These are phyloP conservation scores for Kwoniella dejecticola DNA, from an alignment of 768 basidiomycete genomes.

Conservation along the genomic window DNA sequence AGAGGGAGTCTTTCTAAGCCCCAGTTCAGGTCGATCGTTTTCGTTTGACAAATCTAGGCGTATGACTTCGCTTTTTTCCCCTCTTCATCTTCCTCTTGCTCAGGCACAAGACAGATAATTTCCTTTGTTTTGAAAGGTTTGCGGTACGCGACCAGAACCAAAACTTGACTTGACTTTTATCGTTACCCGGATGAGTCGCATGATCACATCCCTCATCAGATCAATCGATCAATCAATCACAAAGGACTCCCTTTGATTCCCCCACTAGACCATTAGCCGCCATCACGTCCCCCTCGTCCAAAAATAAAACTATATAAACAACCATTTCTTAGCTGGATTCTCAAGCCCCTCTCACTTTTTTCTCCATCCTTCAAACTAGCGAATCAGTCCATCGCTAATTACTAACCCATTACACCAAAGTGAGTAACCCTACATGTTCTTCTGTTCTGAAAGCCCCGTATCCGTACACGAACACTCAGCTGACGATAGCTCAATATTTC, in stretches of 20 bases:
- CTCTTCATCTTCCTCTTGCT: too few relatives aligned
- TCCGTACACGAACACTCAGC: too few relatives aligned
- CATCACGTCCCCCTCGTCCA: neutral
- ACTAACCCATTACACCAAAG: neutral
- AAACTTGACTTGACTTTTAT: neutral
- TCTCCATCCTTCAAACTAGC: slow-evolving; percentile 2
- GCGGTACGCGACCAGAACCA: neutral
- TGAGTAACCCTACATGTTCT: neutral
- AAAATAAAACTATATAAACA: neutral
- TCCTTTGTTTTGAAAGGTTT: neutral
- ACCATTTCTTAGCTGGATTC: neutral
- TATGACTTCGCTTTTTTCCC: neutral
- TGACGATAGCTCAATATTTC: too few relatives aligned
- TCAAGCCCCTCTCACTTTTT: neutral
- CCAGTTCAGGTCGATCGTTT: too few relatives aligned
- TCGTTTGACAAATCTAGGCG: too few relatives aligned
- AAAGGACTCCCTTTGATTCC: neutral
- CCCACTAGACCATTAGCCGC: neutral
- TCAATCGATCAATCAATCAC: neutral
- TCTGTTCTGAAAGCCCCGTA: too few relatives aligned
- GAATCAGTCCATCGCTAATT: neutral
- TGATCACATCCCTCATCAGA: neutral
- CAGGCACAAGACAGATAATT: neutral
- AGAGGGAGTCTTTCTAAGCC: too few relatives aligned
- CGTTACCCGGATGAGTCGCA: neutral